Evolutionary conservation across 2,329 filamentous ascomycete genomes (phyloP).

Genomic region (Penicillium sp.): DNA sequence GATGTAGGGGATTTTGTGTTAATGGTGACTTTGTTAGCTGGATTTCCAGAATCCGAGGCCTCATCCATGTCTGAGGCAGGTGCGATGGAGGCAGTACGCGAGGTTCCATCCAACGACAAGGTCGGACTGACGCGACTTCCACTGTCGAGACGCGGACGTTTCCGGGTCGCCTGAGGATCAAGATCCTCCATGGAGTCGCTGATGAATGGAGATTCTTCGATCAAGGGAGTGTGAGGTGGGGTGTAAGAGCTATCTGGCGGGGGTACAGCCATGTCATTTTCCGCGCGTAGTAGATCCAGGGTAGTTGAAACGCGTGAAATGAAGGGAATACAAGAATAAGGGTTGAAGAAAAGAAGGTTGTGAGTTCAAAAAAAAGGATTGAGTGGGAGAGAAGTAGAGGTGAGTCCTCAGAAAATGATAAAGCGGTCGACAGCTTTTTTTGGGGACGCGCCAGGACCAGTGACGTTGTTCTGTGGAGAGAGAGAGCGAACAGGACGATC

Average conservation of each 20-base stretch:
- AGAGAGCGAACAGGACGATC: conserved; percentile 7
- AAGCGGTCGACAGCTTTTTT: conserved; percentile 24
- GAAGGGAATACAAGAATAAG: conserved; percentile 4
- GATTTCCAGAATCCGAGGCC: conserved; percentile 32
- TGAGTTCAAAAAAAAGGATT: conserved; percentile 1
- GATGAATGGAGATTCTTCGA: conserved; percentile 25
- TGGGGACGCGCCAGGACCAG: conserved; percentile 20
- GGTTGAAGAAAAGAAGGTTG: neutral
- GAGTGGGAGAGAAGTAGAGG: conserved; percentile 1
- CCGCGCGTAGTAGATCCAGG: conserved; percentile 11
- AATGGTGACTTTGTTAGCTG: conserved; percentile 50
- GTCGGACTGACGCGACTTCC: conserved; percentile 39
- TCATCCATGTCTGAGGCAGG: conserved; percentile 32
- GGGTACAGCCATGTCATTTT: conserved; percentile 49
- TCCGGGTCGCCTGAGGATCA: conserved; percentile 42
- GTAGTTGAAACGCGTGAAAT: conserved; percentile 6
- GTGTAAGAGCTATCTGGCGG: conserved; percentile 48
- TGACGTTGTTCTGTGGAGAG: conserved; percentile 24
- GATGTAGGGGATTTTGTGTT: conserved; percentile 44
- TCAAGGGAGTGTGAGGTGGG: conserved; percentile 38
- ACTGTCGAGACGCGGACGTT: conserved; percentile 51
- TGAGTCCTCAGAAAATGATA: neutral
- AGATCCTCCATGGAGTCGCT: conserved; percentile 44
- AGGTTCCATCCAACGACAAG: conserved; percentile 33
- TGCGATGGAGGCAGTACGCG: conserved; percentile 26